phyloP scores from a whole-genome alignment of 2,329 filamentous ascomycete genomes.

The Penicillium frequentans region DNA sequence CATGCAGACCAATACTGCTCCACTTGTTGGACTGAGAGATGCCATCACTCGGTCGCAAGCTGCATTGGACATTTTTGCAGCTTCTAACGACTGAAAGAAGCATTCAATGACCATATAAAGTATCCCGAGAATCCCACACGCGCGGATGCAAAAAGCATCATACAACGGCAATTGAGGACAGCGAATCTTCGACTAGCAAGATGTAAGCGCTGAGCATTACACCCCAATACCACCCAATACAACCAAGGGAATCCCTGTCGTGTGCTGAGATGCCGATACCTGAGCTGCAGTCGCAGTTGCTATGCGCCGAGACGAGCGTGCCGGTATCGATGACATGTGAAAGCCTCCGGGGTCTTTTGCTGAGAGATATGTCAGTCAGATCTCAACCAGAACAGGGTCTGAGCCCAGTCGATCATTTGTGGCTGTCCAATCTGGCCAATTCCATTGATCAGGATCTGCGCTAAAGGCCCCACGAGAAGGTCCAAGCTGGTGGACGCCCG shows the following conservation, averaged over 20 bases:
- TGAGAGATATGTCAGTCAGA: neutral
- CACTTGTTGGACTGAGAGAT: conserved; percentile 37
- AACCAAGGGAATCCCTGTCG: conserved; percentile 2
- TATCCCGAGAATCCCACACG: neutral
- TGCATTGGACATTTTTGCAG: conserved; percentile 33
- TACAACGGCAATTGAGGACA: neutral
- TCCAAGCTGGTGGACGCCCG: neutral
- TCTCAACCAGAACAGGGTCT: neutral
- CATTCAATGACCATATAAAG: neutral
- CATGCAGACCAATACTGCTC: conserved; percentile 43
- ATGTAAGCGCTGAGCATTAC: neutral
- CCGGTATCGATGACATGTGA: neutral
- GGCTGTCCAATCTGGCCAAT: conserved; percentile 1
- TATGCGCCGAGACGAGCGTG: neutral
- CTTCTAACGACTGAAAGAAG: conserved; percentile 32
- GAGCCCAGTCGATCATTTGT: neutral
- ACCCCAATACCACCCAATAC: neutral
- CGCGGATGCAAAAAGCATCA: neutral
- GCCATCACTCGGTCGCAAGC: conserved; percentile 39
- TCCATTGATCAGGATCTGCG: neutral
- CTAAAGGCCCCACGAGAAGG: neutral
- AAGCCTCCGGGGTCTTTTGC: neutral
- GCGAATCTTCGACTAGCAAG: neutral
- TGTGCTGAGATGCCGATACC: conserved; percentile 8
- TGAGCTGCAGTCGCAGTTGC: conserved; percentile 5